Evolutionary conservation across 2,329 filamentous ascomycete species (phyloP), one percentile per base, ranked within the genome.

Genomic region (Dactylella cylindrospora): DNA sequence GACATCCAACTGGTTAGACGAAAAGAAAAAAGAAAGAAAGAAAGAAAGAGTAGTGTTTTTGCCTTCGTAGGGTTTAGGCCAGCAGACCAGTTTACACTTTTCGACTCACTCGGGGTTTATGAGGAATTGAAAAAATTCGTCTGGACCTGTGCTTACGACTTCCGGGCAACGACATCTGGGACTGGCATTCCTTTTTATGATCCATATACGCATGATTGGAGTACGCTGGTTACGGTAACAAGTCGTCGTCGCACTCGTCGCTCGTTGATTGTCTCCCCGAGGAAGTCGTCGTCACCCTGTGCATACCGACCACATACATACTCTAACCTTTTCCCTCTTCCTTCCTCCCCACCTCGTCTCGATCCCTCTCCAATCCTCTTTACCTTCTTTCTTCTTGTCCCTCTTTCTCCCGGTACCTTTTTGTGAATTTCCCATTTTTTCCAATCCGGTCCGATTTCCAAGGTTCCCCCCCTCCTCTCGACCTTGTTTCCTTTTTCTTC

Each of bases 331-430:
- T 47, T 55, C 61, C 64, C 43, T 60, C 66, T 62, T 45, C 38
- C 44, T 65, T 29, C 22, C 13, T 23, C 22, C 45, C 38, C 32
- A 33, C 36, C 12, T 61, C 51, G 46, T 43, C 60, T 50, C 43
- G 32, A 38, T 44, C 33, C 36, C 46, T 66, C 54, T 43, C 41
- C 43, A 28, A 35, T 33, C 65, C 33, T 54, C 33, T 26, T 52
- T 44, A 35, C 33, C 20, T 23, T 36, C 33, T 47, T 44, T 35
- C 39, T 45, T 53, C 57, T 52, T 43, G 61, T 64, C 35, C 36
- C 65, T 66, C 51, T 57, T 73, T 72, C 67, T 73, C 45, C 57
- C 57, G 51, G 53, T 60, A 66, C 57, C 66, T 67, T 64, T 65
- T 68, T 69, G 66, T 51, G 66, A 65, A 65, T 65, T 19, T 28